phyloP scores from a whole-genome alignment of 2,329 filamentous ascomycete species.

The Phialocephala sp. region DNA sequence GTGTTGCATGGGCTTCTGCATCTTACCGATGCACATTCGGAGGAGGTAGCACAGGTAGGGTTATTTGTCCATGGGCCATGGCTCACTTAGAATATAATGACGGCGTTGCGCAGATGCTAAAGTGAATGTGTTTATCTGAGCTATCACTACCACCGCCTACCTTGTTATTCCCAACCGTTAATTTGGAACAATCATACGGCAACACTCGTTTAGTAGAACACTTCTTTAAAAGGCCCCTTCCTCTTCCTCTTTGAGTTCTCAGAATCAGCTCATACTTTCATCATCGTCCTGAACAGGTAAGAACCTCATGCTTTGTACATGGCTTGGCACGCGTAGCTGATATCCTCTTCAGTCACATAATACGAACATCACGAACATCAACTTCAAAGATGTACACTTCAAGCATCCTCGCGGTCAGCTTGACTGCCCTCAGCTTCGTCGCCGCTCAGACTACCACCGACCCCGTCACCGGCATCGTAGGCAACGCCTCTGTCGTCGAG shows the following conservation, averaged over 20 bases:
- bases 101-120: conserved; percentile 15
- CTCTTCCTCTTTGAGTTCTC: not conserved
- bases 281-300: conserved; percentile 11
- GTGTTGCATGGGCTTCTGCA: conserved; percentile 14
- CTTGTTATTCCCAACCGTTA: not conserved
- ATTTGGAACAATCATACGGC: conserved; percentile 11
- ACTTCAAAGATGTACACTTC: conserved; percentile 30
- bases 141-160: not conserved
- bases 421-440: conserved; percentile 25
- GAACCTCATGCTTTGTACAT: not conserved
- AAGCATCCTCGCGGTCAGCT: conserved; percentile 25
- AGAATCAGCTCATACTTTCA: conserved; percentile 20
- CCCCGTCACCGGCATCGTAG: conserved; percentile 43
- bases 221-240: conserved; percentile 4
- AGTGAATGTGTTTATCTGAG: conserved; percentile 9
- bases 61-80: conserved; percentile 9
- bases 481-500: conserved; percentile 56
- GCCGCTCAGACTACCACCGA: conserved; percentile 32
- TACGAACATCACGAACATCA: not conserved
- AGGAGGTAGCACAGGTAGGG: conserved; percentile 3
- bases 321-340: conserved; percentile 15
- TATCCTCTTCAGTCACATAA: not conserved
- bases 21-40: conserved; percentile 2
- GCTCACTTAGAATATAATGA: conserved; percentile 12
- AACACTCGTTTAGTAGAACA: conserved; percentile 20